Percentiles rank a stretch among this genome's conserved stretches.
phyloP scores from a whole-genome alignment of 2,329 filamentous ascomycete species.

The Claviceps quebecensis region DNA sequence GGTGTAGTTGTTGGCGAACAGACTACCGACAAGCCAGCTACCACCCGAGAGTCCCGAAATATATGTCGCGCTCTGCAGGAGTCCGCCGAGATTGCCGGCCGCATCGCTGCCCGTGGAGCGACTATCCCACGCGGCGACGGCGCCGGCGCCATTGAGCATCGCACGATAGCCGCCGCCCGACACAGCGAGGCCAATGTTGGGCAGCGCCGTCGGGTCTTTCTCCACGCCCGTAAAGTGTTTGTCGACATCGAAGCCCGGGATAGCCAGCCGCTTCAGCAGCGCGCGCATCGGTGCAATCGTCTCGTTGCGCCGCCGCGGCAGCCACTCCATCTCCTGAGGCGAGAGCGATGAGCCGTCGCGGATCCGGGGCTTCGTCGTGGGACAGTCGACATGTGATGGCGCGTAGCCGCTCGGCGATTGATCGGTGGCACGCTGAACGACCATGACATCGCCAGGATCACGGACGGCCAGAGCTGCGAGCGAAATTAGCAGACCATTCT shows the following conservation, averaged over 20 bases:
- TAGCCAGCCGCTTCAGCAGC: constrained; percentile 57
- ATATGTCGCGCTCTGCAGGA: constrained; percentile 72
- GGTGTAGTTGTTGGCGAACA: constrained; percentile 75
- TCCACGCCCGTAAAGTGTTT: constrained; percentile 44
- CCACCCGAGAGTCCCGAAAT: constrained; percentile 70
- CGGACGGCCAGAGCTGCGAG: neutral
- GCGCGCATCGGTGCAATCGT: constrained; percentile 63
- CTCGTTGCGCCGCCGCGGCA: constrained; percentile 54
- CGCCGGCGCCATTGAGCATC: constrained; percentile 72
- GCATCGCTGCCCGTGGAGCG: constrained; percentile 38
- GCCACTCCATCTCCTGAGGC: constrained; percentile 57
- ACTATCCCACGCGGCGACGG: constrained; percentile 63
- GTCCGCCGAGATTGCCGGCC: constrained; percentile 59
- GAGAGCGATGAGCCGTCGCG: constrained; percentile 50
- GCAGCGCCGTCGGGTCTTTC: constrained; percentile 22
- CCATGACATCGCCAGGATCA: constrained; percentile 6
- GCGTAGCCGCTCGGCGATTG: constrained; percentile 45
- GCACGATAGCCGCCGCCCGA: constrained; percentile 81
- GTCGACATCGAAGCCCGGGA: constrained; percentile 64
- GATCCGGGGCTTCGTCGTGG: constrained; percentile 52
- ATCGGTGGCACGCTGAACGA: constrained; percentile 14
- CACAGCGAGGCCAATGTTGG: constrained; percentile 57
- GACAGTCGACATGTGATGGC: constrained; percentile 55
- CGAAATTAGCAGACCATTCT: neutral
- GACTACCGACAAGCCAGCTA: constrained; percentile 70